These are phyloP conservation scores for Debaryomyces sp. DNA, from an alignment of 1,139 yeast species.

Conservation along the genomic window DNA sequence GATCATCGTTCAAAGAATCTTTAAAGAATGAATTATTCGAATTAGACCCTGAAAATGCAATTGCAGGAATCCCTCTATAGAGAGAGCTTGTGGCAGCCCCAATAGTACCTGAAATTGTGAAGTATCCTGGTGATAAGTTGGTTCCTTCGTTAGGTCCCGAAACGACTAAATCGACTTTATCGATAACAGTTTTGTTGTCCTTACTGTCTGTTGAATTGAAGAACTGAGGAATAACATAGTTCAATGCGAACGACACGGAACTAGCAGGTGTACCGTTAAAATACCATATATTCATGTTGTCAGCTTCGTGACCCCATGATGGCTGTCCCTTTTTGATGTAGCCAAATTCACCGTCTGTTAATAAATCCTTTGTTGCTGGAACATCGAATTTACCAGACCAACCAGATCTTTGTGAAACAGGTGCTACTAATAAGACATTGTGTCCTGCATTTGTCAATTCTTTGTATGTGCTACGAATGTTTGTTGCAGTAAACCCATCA, in stretches of 20 bases:
- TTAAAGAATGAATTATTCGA: conserved; percentile 45
- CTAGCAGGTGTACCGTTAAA: conserved; percentile 53
- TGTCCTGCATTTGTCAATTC: conserved; percentile 58
- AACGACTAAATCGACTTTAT: conserved; percentile 43
- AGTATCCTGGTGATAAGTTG: conserved; percentile 43
- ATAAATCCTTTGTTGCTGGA: conserved; percentile 44
- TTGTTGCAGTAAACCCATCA: conserved; percentile 62
- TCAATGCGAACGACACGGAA: conserved; percentile 45
- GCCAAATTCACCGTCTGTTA: conserved; percentile 44
- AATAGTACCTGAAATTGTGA: conserved; percentile 47
- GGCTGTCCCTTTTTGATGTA: conserved; percentile 48
- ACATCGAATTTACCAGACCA: conserved; percentile 56
- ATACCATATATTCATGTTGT: conserved; percentile 49
- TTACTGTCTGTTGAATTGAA: conserved; percentile 29
- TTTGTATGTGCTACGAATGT: conserved; percentile 61
- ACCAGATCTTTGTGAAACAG: conserved; percentile 62
- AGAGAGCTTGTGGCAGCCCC: conserved; percentile 49
- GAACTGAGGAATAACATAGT: conserved; percentile 43
- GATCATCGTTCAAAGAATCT: conserved; percentile 35
- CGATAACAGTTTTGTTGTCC: conserved; percentile 1
- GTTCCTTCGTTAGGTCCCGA: conserved; percentile 52
- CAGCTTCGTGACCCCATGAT: conserved; percentile 49
- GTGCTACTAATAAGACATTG: conserved; percentile 57
- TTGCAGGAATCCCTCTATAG: conserved; percentile 45
- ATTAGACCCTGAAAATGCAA: conserved; percentile 37